Evolutionary conservation across 257 asterid genomes (phyloP).

Genomic region (Gentiana straminea): DNA sequence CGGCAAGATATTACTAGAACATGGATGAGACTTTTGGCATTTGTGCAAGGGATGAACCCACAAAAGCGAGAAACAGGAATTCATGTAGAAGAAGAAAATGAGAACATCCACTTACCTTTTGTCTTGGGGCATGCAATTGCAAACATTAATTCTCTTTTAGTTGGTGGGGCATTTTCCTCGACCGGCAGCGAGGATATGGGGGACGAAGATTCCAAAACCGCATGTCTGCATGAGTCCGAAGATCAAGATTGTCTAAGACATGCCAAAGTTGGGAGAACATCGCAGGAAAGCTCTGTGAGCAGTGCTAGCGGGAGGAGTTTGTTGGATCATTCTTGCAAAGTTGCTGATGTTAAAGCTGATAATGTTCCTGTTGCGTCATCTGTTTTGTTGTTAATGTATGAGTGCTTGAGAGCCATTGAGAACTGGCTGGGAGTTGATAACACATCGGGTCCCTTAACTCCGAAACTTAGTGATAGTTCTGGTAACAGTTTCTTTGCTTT

Average conservation of each 20-base stretch:
- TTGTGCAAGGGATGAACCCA: conserved; percentile 91
- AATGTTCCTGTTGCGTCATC: conserved; percentile 46
- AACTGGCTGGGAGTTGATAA: conserved; percentile 73
- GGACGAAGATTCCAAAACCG: conserved; percentile 30
- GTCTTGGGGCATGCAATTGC: conserved; percentile 62
- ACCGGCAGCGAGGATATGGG: conserved; percentile 27
- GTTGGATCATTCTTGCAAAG: conserved; percentile 33
- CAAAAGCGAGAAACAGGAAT: conserved; percentile 84
- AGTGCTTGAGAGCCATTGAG: conserved; percentile 82
- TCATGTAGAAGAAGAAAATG: conserved; percentile 81
- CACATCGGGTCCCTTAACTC: conserved; percentile 49
- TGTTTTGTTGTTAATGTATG: conserved; percentile 70
- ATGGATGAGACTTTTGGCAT: conserved; percentile 83
- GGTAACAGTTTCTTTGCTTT: conserved; percentile 49
- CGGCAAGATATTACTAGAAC: conserved; percentile 61
- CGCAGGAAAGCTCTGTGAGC: conserved; percentile 74
- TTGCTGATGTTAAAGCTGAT: conserved; percentile 23
- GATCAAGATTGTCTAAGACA: conserved; percentile 70
- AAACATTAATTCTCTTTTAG: conserved; percentile 64
- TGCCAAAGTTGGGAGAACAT: conserved; percentile 91
- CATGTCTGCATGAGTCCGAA: conserved; percentile 42
- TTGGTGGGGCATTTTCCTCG: conserved; percentile 74
- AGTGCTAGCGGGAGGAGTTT: conserved; percentile 46
- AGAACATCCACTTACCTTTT: conserved; percentile 64
- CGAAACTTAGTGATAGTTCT: conserved; percentile 39